phyloP scores from a whole-genome alignment of 345 rosid genomes.

The Gossypium longicalyx region DNA sequence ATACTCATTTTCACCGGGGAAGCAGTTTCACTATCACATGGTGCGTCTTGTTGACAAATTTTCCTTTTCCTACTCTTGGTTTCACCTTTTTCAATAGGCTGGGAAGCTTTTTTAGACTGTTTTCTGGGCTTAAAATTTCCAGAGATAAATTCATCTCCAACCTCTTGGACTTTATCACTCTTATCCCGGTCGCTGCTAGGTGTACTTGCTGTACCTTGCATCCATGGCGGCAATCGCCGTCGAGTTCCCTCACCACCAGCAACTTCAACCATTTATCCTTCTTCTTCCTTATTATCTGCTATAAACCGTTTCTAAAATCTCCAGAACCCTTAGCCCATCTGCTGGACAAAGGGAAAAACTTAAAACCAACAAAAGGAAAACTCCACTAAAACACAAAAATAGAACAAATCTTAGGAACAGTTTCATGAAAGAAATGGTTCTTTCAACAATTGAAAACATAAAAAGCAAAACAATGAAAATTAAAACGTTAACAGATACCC shows the following conservation, averaged over 20 bases:
- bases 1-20: not conserved
- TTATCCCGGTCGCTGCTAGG: not conserved
- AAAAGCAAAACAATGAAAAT: not conserved
- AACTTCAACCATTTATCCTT: conserved; percentile 11
- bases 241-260: conserved; percentile 5
- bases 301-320: not conserved
- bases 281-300: not conserved
- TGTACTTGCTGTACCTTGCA: not conserved
- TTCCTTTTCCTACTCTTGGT: conserved; percentile 12
- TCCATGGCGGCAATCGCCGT: conserved; percentile 19
- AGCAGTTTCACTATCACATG: conserved; percentile 1
- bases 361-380: not conserved
- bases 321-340: not conserved
- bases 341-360: not conserved
- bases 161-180: not conserved
- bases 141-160: not conserved
- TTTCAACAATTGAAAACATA: not conserved
- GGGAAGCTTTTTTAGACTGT: not conserved
- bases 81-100: conserved; percentile 6
- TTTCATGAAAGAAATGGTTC: not conserved
- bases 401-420: not conserved
- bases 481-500: not conserved
- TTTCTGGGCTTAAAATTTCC: not conserved
- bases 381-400: not conserved
- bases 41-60: conserved; percentile 2